Evolutionary conservation across 1,284 basidiomycete species (phyloP), one percentile per base, ranked within the genome.

Genomic region (Filobasidium uniguttulatum): DNA sequence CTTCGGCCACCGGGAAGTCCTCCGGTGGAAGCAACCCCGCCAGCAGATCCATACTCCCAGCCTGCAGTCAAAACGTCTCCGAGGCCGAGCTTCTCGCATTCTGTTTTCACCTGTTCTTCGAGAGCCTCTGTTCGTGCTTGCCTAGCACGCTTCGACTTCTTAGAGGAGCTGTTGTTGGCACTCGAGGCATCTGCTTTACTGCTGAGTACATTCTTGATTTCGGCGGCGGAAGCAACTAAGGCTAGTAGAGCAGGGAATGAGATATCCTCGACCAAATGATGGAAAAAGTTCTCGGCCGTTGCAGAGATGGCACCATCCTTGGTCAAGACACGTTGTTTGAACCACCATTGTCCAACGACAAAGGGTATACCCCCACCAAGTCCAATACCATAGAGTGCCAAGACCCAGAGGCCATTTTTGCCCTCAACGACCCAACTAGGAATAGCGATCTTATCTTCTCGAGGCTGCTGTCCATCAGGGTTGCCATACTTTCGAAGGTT

Each of bases 271-370:
- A 78, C 80, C 25, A 97, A 64, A 15, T 76, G 73, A 65, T 86
- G 86, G 79, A 97, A 98, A 73, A 91, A 94, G 1, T 76, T 73
- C 44, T 89, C 82, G 1, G 93, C 93, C 0, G 89, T 88, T 38
- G 73, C 74, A 44, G 83, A 81, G 56, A 88, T 75, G 48, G 97
- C 77, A 37, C 89, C 88, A 60, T 98, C 94, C 66, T 96, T 94
- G 26, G 94, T 98, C 65, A 80, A 82, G 56, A 81, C 77, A 49
- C 86, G 77, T 59, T 83, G 87, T 15, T 89, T 87, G 65, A 97
- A 98, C 94, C 94, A 99, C 94, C 94, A 99, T 48, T 81, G 78
- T 19, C 87, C 85, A 54, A 90, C 90, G n/a, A 91, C 71, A 52
- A 77, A 78, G 28, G 94, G 94, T 19, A 98, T 76, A 3, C 81